Evolutionary conservation across 805 yeast genomes (phyloP), one percentile per base, ranked within the genome.

Genomic region (Spencermartinsiella europaea): DNA sequence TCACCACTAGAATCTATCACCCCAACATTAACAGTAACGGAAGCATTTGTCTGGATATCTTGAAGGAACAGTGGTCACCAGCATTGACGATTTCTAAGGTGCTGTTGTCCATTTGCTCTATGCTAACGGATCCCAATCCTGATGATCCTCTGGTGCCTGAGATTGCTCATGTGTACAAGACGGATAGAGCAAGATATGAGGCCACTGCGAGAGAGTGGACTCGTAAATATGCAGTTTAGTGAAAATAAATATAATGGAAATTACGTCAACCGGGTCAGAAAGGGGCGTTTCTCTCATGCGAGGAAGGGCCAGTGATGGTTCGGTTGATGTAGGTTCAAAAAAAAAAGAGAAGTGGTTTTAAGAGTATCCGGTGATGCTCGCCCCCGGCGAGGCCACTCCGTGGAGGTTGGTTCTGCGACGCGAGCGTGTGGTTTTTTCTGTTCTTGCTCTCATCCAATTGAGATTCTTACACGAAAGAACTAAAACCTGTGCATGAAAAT

Each of bases 81-180:
- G 98, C 97, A 33, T 76, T 93, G 64, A 93, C 98, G 43, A 87
- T 93, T 57, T 88, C 98, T 17, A 93, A 93, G 73, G 96, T 93
- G 48, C 77, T 93, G 57, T 77, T 93, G 58, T 89, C 97, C 28
- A 91, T 93, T 62, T 90, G 97, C 67, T 91, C 98, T 14, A 74
- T 93, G 68, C 79, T 93, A 64, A 91, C 98, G 25, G 98, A 93
- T 68, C 98, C 99, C 44, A 91, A 91, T 64, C 98, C 98, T 34
- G 99, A 93, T 67, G 99, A 93, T 75, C 99, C 99, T 51, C 79
- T 93, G 66, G 99, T 93, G 35, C 97, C 98, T 19, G 99, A 93
- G 70, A 93, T 93, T 61, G 98, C 98, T 42, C 95, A 91, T 64
- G 80, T 90, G 54, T 95, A 90, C 75, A 90, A 90, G 74, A 87